phyloP scores from a whole-genome alignment of 2,329 filamentous ascomycete species.

The Aspergillus ochraceoroseus region DNA sequence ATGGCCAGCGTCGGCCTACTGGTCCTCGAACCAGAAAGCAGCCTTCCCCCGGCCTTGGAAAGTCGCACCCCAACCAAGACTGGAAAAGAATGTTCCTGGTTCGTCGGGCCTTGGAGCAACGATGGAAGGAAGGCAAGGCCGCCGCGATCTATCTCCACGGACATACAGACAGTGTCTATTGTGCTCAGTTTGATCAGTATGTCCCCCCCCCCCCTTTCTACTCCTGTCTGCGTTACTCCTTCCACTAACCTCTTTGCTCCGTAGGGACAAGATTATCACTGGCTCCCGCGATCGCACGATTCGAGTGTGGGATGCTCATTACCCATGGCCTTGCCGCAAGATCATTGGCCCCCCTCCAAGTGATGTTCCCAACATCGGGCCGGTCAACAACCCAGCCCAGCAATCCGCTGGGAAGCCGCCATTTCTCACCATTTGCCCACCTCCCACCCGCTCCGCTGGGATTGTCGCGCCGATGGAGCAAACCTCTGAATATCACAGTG shows the following conservation, averaged over 20 bases:
- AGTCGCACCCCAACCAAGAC: slow-evolving; percentile 58
- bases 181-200: slow-evolving; percentile 94
- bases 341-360: slow-evolving; percentile 75
- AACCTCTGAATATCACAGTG: slow-evolving; percentile 66
- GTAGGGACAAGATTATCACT: slow-evolving; percentile 86
- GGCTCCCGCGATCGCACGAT: slow-evolving; percentile 94
- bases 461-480: slow-evolving; percentile 41
- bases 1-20: slow-evolving; percentile 43
- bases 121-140: slow-evolving; percentile 75
- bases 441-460: slow-evolving; percentile 51
- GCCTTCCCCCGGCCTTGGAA: slow-evolving; percentile 52
- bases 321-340: slow-evolving; percentile 69
- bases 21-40: slow-evolving; percentile 42
- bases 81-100: slow-evolving; percentile 84
- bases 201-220: slow-evolving; percentile 40
- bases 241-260: slow-evolving; percentile 33
- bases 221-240: background rate
- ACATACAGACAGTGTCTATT: slow-evolving; percentile 94
- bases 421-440: slow-evolving; percentile 47
- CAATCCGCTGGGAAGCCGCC: slow-evolving; percentile 40
- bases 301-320: slow-evolving; percentile 91
- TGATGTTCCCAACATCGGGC: slow-evolving; percentile 29
- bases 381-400: slow-evolving; percentile 48
- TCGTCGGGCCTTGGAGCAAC: slow-evolving; percentile 66
- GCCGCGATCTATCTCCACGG: slow-evolving; percentile 85